Evolutionary conservation across 345 rosid genomes (phyloP).

Genomic region (Bruguiera parviflora): DNA sequence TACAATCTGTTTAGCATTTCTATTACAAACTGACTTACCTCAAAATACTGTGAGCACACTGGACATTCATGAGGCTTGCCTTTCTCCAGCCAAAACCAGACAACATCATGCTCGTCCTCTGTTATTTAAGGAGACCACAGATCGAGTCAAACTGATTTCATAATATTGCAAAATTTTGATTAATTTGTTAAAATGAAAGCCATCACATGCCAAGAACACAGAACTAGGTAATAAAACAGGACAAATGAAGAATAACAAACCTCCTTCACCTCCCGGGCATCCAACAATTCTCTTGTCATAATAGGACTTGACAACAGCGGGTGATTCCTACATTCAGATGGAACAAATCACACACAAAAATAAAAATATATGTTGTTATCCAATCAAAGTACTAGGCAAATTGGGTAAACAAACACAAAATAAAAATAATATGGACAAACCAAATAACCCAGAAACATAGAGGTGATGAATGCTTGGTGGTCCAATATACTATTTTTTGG

Average conservation of each 20-base stretch:
- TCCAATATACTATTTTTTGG: no score
- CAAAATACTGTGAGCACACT: conserved; percentile 80
- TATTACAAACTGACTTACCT: conserved; percentile 45
- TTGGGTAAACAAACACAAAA: not conserved
- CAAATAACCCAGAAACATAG: no score
- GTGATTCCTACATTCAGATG: conserved; percentile 50
- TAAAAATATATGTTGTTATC: not conserved
- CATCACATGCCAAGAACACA: not conserved
- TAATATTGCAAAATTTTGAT: not conserved
- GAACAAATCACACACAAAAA: not conserved
- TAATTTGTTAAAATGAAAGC: not conserved
- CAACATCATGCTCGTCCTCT: conserved; percentile 97
- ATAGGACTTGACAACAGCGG: conserved; percentile 71
- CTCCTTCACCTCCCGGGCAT: conserved; percentile 86
- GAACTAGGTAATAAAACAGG: not conserved
- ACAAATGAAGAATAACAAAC: conserved; percentile 22
- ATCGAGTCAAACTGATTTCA: not conserved
- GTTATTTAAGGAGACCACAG: conserved; percentile 13
- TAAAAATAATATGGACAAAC: no score
- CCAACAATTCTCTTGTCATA: conserved; percentile 83
- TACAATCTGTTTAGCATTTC: conserved; percentile 1
- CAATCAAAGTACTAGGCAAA: not conserved
- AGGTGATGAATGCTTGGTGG: no score
- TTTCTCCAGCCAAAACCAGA: conserved; percentile 97
- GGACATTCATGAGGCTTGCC: conserved; percentile 82